These are phyloP conservation scores for Trametes meyenii DNA, from an alignment of 768 basidiomycete species.

Conservation along the genomic window DNA sequence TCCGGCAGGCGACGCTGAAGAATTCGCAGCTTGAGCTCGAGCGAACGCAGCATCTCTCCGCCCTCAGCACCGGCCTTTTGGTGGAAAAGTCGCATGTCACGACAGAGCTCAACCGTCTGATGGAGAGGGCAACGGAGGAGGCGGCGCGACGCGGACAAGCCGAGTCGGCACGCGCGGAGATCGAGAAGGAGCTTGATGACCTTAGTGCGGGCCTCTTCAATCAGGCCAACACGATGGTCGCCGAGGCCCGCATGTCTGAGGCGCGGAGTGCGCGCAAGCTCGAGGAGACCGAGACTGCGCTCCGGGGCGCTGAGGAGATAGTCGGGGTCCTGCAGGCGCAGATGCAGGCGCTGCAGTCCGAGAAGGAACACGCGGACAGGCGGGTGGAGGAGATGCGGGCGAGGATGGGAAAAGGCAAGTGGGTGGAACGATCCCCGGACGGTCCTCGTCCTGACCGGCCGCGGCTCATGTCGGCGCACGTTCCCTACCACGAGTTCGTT, in stretches of 20 bases:
- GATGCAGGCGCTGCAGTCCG: conserved; percentile 73
- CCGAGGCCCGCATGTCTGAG: conserved; percentile 73
- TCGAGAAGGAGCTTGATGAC: conserved; percentile 95
- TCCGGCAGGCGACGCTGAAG: conserved; percentile 63
- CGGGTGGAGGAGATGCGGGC: conserved; percentile 51
- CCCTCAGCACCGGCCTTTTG: conserved; percentile 86
- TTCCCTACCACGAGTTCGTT: conserved; percentile 80
- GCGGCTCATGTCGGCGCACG: conserved; percentile 65
- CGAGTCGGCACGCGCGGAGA: conserved; percentile 76
- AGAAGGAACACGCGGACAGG: conserved; percentile 64
- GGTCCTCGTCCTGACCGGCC: conserved; percentile 30
- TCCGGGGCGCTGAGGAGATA: conserved; percentile 85
- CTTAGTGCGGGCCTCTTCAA: conserved; percentile 88
- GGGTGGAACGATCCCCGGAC: conserved; percentile 49
- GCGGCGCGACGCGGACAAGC: conserved; percentile 90
- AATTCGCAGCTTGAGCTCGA: conserved; percentile 84
- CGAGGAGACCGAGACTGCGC: conserved; percentile 71
- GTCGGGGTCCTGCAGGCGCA: conserved; percentile 83
- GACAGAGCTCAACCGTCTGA: conserved; percentile 86
- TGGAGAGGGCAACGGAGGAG: conserved; percentile 95
- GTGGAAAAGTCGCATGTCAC: conserved; percentile 93
- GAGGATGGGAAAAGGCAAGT: conserved; percentile 71
- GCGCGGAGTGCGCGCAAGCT: conserved; percentile 76
- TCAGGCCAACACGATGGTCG: conserved; percentile 98
- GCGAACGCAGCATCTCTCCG: conserved; percentile 83